Conservation (phyloP, 2,329 filamentous ascomycete species). For the Allantophomopsis cytisporea region DNA sequence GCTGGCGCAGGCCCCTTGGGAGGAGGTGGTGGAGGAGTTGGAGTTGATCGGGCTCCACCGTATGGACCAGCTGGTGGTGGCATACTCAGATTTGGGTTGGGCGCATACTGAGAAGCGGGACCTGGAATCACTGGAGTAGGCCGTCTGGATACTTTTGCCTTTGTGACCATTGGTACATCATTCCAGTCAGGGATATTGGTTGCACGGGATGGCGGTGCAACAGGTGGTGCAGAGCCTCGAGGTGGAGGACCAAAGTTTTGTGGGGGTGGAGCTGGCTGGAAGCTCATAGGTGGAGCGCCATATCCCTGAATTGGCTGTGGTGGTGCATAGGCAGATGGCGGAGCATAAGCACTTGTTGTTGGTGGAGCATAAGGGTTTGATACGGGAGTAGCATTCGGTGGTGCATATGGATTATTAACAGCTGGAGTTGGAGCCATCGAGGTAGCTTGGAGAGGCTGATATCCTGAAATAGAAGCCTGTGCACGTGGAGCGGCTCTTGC, state of each 20-base stretch:
- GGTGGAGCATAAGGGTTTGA: slow-evolving; percentile 35
- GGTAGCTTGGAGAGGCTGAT: slow-evolving; percentile 31
- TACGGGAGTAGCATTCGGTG: slow-evolving; percentile 15
- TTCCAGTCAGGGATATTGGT: slow-evolving; percentile 81
- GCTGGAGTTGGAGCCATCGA: slow-evolving; percentile 12
- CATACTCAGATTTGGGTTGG: slow-evolving; percentile 40
- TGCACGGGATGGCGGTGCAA: slow-evolving; percentile 53
- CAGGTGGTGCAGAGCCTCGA: slow-evolving; percentile 53
- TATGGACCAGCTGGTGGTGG: slow-evolving; percentile 48
- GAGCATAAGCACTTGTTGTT: slow-evolving; percentile 21
- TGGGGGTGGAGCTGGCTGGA: slow-evolving; percentile 21
- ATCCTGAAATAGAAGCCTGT: slow-evolving; percentile 24
- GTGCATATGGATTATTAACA: slow-evolving; percentile 23
- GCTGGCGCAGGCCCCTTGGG: slow-evolving; percentile 65
- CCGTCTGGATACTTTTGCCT: slow-evolving; percentile 51
- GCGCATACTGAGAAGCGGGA: slow-evolving; percentile 44
- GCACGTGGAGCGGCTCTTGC: slow-evolving; percentile 27
- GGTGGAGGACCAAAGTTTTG: slow-evolving; percentile 35
- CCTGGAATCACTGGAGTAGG: slow-evolving; percentile 52
- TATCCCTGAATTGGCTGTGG: slow-evolving; percentile 20
- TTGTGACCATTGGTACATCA: slow-evolving; percentile 77
- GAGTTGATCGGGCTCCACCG: slow-evolving; percentile 41
- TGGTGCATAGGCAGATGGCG: slow-evolving; percentile 23
- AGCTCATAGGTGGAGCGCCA: slow-evolving; percentile 14
- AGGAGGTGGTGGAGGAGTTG: slow-evolving; percentile 67